These are phyloP conservation scores for Hygrocybe coccinea DNA, from an alignment of 768 basidiomycete species.

Conservation along the genomic window DNA sequence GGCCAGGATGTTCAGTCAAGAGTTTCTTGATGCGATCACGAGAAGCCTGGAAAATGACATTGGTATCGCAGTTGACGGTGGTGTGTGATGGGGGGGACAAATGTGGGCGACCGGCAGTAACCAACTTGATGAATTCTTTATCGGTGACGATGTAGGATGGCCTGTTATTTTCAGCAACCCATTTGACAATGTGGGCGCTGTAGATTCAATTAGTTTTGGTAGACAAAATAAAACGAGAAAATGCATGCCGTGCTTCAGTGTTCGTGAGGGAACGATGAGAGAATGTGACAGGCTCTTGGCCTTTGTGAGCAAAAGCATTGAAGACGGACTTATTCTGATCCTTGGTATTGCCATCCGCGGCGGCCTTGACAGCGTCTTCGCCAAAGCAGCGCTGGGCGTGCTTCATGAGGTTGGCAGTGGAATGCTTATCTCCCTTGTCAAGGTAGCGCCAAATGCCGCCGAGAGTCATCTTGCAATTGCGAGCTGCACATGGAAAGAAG, in stretches of 20 bases:
- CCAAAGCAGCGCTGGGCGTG: slow-evolving; percentile 24
- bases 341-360: neutral
- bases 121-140: slow-evolving; percentile 24
- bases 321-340: slow-evolving; percentile 26
- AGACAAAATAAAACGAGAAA: neutral
- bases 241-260: slow-evolving; percentile 19
- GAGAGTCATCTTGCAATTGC: slow-evolving; percentile 12
- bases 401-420: slow-evolving; percentile 27
- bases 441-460: slow-evolving; percentile 13
- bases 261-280: slow-evolving; percentile 26
- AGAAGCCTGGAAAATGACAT: slow-evolving; percentile 23
- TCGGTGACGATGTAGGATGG: slow-evolving; percentile 34
- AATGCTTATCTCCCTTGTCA: slow-evolving; percentile 20
- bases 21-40: slow-evolving; percentile 23
- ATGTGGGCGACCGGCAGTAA: slow-evolving; percentile 32
- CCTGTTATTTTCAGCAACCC: slow-evolving; percentile 28
- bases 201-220: neutral
- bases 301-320: slow-evolving; percentile 13
- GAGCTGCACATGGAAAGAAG: slow-evolving; percentile 21
- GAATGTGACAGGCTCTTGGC: slow-evolving; percentile 28
- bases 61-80: slow-evolving; percentile 30
- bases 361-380: neutral
- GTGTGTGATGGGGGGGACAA: slow-evolving; percentile 30
- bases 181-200: slow-evolving; percentile 30
- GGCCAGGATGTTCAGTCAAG: slow-evolving; percentile 25